Percentiles rank a stretch among this genome's conserved stretches.
phyloP scores from a whole-genome alignment of 495 filamentous ascomycete species.

The Neurospora africana region DNA sequence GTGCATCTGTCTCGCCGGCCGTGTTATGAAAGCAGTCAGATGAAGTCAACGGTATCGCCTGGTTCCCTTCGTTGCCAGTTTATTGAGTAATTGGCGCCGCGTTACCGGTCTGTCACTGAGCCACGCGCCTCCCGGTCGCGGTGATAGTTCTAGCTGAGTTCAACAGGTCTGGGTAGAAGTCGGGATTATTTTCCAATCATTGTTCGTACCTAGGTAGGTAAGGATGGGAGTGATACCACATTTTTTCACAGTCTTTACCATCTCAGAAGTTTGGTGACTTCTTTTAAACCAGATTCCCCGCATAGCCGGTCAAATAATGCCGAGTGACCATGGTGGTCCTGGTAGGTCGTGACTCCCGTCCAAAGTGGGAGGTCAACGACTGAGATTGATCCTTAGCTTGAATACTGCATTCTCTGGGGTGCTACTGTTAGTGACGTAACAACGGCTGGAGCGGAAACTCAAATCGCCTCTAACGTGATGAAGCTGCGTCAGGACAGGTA shows the following conservation, averaged over 20 bases:
- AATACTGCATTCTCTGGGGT: not conserved
- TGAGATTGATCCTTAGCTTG: not conserved
- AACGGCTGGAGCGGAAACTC: too few species aligned
- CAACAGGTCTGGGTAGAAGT: not conserved
- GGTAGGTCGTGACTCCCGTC: not conserved
- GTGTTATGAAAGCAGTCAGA: too few species aligned
- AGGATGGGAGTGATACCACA: not conserved
- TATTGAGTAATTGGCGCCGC: too few species aligned
- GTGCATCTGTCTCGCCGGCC: too few species aligned
- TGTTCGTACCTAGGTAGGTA: too few species aligned
- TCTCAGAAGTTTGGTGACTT: not conserved
- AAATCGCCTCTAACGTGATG: not conserved
- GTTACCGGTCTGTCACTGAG: too few species aligned
- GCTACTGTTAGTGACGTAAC: not conserved
- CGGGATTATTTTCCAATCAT: not conserved
- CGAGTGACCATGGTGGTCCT: not conserved
- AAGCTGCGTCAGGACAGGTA: not conserved
- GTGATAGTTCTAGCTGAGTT: too few species aligned
- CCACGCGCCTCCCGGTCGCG: too few species aligned
- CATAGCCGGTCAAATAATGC: not conserved
- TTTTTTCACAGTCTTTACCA: not conserved
- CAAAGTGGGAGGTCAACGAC: not conserved
- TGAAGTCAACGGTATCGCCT: too few species aligned
- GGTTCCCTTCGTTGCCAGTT: too few species aligned
- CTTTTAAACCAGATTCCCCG: not conserved